Evolutionary conservation across 208 protist species (phyloP).

Genomic region (Leishmania tropica): DNA sequence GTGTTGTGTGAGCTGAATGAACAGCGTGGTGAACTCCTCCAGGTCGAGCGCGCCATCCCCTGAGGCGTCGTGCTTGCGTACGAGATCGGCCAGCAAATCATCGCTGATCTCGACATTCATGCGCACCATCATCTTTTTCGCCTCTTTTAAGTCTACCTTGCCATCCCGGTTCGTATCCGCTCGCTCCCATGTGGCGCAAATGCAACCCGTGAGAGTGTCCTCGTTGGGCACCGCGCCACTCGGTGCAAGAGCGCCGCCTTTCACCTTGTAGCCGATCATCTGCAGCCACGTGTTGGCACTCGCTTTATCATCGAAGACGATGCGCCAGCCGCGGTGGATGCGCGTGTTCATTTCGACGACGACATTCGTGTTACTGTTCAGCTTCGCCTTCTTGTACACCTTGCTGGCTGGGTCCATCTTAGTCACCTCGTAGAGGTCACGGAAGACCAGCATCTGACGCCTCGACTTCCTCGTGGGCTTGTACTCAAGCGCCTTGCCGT

Average conservation of each 20-base stretch:
- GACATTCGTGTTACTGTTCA: slow-evolving; percentile 40
- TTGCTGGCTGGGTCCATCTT: slow-evolving; percentile 41
- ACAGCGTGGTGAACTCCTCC: slow-evolving; percentile 59
- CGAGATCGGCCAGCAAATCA: slow-evolving; percentile 23
- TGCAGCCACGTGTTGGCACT: slow-evolving; percentile 39
- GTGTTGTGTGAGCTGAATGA: slow-evolving; percentile 39
- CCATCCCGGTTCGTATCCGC: slow-evolving; percentile 52
- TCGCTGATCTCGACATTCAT: slow-evolving; percentile 48
- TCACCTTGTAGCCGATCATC: slow-evolving; percentile 40
- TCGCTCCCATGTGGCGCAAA: slow-evolving; percentile 50
- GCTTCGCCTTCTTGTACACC: slow-evolving; percentile 39
- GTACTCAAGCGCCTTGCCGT: slow-evolving; percentile 53
- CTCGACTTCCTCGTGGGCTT: slow-evolving; percentile 43
- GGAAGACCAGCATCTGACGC: slow-evolving; percentile 45
- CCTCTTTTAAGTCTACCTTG: slow-evolving; percentile 47
- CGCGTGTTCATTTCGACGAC: slow-evolving; percentile 54
- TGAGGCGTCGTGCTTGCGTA: slow-evolving; percentile 43
- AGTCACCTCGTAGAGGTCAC: slow-evolving; percentile 54
- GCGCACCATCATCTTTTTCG: slow-evolving; percentile 48
- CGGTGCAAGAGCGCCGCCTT: slow-evolving; percentile 15
- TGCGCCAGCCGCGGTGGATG: slow-evolving; percentile 25
- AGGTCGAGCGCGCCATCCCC: slow-evolving; percentile 49
- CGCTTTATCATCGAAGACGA: slow-evolving; percentile 36
- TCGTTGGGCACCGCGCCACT: slow-evolving; percentile 8
- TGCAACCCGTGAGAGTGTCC: slow-evolving; percentile 33